phyloP scores from a whole-genome alignment of 257 asterid species.

The Nicotiana sylvestris region DNA sequence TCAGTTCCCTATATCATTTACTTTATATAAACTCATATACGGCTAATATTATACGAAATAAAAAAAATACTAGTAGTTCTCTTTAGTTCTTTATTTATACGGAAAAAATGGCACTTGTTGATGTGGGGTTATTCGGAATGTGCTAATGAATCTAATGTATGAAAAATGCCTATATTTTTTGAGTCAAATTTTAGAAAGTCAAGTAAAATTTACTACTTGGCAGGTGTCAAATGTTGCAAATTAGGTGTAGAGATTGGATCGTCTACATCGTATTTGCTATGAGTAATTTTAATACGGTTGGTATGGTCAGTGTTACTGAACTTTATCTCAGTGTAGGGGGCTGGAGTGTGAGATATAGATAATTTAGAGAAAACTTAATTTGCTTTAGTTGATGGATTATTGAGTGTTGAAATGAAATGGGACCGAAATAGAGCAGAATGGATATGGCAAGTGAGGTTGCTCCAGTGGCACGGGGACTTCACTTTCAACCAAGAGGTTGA shows the following conservation, averaged over 20 bases:
- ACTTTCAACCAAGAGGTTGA: too few relatives aligned
- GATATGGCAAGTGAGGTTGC: not conserved
- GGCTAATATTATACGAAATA: too few relatives aligned
- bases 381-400: not conserved
- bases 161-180: not conserved
- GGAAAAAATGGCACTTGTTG: not conserved
- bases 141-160: not conserved
- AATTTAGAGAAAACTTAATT: not conserved
- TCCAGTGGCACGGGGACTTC: not conserved
- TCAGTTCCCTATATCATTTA: too few relatives aligned
- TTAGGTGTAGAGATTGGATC: not conserved
- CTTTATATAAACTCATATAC: too few relatives aligned
- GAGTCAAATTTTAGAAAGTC: not conserved
- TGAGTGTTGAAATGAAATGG: not conserved
- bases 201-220: not conserved
- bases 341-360: not conserved
- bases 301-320: not conserved
- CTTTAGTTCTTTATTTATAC: not conserved
- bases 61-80: too few relatives aligned
- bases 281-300: not conserved
- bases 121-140: not conserved
- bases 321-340: not conserved
- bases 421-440: not conserved
- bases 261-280: not conserved
- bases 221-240: not conserved